Conservation (phyloP, 306 rosid species). For the Dryas drummondii region DNA sequence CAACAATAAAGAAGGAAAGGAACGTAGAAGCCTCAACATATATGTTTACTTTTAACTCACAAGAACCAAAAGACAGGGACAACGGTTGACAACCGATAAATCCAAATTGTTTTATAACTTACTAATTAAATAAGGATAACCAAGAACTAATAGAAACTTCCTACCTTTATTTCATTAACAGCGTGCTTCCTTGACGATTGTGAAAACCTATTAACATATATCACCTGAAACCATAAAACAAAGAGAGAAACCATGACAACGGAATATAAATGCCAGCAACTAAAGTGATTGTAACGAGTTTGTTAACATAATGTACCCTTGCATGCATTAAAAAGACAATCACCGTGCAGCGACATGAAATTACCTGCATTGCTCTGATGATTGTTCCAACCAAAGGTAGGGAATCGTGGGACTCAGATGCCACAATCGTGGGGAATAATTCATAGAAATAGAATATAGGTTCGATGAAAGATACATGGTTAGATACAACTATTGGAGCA, state of each 20-base stretch:
- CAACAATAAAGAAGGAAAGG: not conserved
- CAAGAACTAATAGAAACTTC: slow-evolving; percentile 44
- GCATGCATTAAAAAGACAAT: slow-evolving; percentile 5
- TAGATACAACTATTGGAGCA: slow-evolving; percentile 92
- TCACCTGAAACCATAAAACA: slow-evolving; percentile 58
- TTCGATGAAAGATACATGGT: slow-evolving; percentile 88
- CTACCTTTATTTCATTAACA: slow-evolving; percentile 90
- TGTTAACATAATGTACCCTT: slow-evolving; percentile 11
- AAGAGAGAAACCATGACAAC: not conserved
- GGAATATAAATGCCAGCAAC: slow-evolving; percentile 1
- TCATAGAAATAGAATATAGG: slow-evolving; percentile 97
- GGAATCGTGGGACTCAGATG: slow-evolving; percentile 94
- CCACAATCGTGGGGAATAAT: slow-evolving; percentile 87
- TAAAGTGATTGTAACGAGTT: slow-evolving; percentile 8
- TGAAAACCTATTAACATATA: slow-evolving; percentile 82
- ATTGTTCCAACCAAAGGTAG: slow-evolving; percentile 92
- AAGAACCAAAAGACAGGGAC: not conserved
- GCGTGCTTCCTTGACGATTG: slow-evolving; percentile 79
- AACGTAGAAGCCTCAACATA: not conserved
- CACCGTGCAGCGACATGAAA: slow-evolving; percentile 23
- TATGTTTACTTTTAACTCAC: not conserved
- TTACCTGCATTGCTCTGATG: slow-evolving; percentile 98
- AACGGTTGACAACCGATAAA: slow-evolving; percentile 11
- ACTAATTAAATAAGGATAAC: not conserved
- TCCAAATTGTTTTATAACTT: slow-evolving; percentile 11